Conservation (phyloP, 805 yeast species). For the Grigorovia yakushimaensis region DNA sequence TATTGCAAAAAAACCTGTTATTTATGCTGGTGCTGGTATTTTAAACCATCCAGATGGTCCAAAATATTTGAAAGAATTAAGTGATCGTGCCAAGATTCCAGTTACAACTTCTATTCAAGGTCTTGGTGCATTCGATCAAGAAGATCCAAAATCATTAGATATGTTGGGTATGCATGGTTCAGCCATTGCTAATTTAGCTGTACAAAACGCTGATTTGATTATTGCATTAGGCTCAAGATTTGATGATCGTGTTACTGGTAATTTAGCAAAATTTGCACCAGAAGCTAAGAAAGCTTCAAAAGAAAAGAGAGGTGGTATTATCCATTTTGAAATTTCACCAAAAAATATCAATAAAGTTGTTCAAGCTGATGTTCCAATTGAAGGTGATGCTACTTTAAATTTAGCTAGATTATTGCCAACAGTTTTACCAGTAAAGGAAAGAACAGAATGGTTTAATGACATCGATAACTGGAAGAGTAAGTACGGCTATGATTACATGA, state of each 20-base stretch:
- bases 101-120: conserved; percentile 95
- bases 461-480: conserved; percentile 74
- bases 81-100: conserved; percentile 87
- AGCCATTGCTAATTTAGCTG: conserved; percentile 89
- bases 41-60: conserved; percentile 77
- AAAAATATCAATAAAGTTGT: conserved; percentile 97
- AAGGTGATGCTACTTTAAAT: conserved; percentile 87
- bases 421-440: conserved; percentile 49
- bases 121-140: conserved; percentile 89
- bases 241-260: conserved; percentile 96
- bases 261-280: conserved; percentile 83
- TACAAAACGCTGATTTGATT: conserved; percentile 88
- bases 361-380: conserved; percentile 90
- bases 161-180: conserved; percentile 99
- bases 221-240: conserved; percentile 95
- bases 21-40: conserved; percentile 90
- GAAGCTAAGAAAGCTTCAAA: conserved; percentile 81
- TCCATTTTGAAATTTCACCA: conserved; percentile 93
- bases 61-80: conserved; percentile 61
- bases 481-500: conserved; percentile 76
- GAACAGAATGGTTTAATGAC: conserved; percentile 72
- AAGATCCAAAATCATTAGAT: conserved; percentile 80
- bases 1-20: conserved; percentile 74
- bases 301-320: conserved; percentile 87
- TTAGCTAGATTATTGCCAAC: conserved; percentile 64